A percentile compares a stretch with the other conserved stretches of the same genome.
Conservation (phyloP, 192 early-diverging fungal genomes). For the Funneliformis mosseae region DNA sequence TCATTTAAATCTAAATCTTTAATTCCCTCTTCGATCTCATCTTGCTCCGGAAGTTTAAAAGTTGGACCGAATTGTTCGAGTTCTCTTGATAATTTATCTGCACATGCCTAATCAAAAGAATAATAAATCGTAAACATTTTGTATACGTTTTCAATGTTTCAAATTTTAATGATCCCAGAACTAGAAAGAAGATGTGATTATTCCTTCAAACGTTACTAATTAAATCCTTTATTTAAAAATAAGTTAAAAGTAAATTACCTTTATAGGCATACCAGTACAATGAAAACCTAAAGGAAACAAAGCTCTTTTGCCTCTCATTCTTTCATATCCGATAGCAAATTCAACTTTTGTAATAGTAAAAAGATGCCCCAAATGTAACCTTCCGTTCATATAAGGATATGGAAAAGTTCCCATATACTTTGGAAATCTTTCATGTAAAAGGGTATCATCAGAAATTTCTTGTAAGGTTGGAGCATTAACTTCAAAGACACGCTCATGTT, state of each 20-base stretch:
- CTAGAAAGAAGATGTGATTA: too few relatives aligned
- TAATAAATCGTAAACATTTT: background rate
- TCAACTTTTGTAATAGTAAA: constrained; percentile 96
- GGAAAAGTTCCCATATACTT: constrained; percentile 97
- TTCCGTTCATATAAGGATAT: constrained; percentile 96
- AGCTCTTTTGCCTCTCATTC: constrained; percentile 88
- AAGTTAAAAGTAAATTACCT: constrained; percentile 49
- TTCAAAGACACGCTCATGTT: constrained; percentile 77
- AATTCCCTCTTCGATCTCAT: background rate
- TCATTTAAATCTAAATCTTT: constrained; percentile 9
- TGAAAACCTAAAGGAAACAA: constrained; percentile 98
- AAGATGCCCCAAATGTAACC: constrained; percentile 94
- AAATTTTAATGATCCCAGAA: background rate
- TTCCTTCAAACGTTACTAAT: background rate
- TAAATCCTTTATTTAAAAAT: background rate
- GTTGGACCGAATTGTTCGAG: constrained; percentile 80
- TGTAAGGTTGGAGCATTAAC: constrained; percentile 79
- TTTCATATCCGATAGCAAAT: constrained; percentile 92
- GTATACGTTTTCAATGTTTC: too few relatives aligned
- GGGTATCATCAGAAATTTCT: constrained; percentile 45
- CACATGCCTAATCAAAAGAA: constrained; percentile 64
- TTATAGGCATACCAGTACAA: constrained; percentile 99
- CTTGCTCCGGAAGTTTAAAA: constrained; percentile 51
- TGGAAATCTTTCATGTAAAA: constrained; percentile 67
- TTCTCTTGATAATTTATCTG: constrained; percentile 85